Evolutionary conservation across 371 early-diverging fungal genomes (phyloP).

Genomic region (Mortierella sp.): DNA sequence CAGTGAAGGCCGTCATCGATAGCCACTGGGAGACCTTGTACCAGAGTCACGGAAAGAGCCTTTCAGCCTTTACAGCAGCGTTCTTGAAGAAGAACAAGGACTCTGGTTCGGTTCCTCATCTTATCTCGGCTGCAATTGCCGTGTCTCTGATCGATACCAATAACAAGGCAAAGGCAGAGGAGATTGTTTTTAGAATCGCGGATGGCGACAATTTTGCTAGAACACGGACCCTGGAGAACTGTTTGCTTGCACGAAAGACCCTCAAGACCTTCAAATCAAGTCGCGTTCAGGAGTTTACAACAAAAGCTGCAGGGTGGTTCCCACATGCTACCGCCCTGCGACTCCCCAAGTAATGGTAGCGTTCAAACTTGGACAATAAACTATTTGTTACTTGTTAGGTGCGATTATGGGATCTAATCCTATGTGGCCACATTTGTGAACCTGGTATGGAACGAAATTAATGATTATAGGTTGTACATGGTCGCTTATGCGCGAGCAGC

Average conservation of each 20-base stretch:
- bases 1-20: conserved; percentile 35
- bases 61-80: conserved; percentile 17
- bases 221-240: conserved; percentile 34
- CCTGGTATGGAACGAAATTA: background rate
- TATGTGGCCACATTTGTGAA: background rate
- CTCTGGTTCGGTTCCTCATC: conserved; percentile 54
- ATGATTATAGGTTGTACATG: background rate
- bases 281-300: conserved; percentile 29
- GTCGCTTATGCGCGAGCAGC: conserved; percentile 1
- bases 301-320: conserved; percentile 32
- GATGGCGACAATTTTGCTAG: conserved; percentile 19
- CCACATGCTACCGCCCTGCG: conserved; percentile 28
- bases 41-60: conserved; percentile 26
- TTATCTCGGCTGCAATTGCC: conserved; percentile 57
- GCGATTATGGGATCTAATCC: too few relatives aligned
- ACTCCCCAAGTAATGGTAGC: too few relatives aligned
- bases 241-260: conserved; percentile 26
- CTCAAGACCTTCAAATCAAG: conserved; percentile 34
- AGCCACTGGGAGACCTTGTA: conserved; percentile 49
- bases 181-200: conserved; percentile 37
- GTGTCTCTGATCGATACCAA: conserved; percentile 36
- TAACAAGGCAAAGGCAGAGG: conserved; percentile 41
- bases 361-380: too few relatives aligned
- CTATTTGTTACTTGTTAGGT: too few relatives aligned
- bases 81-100: conserved; percentile 42